A percentile compares a stretch with the other conserved stretches of the same genome.
These are phyloP conservation scores for Telopea speciosissima DNA, from an alignment of 177 flowering plant species.

Conservation along the genomic window DNA sequence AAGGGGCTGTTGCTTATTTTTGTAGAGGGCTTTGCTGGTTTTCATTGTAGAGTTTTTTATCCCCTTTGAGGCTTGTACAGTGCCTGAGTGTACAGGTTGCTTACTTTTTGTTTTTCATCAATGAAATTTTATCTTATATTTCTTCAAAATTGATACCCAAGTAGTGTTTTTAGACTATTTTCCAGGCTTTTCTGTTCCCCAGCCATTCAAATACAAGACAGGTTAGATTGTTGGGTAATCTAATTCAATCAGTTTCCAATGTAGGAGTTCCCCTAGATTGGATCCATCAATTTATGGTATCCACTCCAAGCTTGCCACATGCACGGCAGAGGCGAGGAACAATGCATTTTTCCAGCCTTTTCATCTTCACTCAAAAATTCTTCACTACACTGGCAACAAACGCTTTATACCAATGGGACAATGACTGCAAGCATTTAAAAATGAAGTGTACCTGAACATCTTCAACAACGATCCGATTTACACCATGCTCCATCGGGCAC, in stretches of 20 bases:
- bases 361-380: neutral
- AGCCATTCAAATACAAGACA: neutral
- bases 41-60: too few relatives aligned
- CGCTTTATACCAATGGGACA: neutral
- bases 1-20: too few relatives aligned
- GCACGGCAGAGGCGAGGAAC: neutral
- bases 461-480: conserved; percentile 87
- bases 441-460: conserved; percentile 82
- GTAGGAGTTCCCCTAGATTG: conserved; percentile 1
- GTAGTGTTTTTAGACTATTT: neutral
- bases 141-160: neutral
- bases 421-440: conserved; percentile 5
- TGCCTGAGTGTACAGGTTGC: too few relatives aligned
- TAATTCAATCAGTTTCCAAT: neutral
- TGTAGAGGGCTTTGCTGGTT: too few relatives aligned
- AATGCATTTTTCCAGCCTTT: neutral
- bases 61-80: too few relatives aligned
- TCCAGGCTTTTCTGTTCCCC: neutral
- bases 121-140: too few relatives aligned
- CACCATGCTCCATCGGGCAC: conserved; percentile 99
- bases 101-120: too few relatives aligned
- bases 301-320: neutral
- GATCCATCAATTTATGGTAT: neutral
- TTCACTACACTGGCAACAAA: neutral
- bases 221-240: neutral